Percentiles rank a stretch among this genome's conserved stretches.
These are phyloP conservation scores for Diaporthe australafricana DNA, from an alignment of 2,329 filamentous ascomycete species.

Conservation along the genomic window DNA sequence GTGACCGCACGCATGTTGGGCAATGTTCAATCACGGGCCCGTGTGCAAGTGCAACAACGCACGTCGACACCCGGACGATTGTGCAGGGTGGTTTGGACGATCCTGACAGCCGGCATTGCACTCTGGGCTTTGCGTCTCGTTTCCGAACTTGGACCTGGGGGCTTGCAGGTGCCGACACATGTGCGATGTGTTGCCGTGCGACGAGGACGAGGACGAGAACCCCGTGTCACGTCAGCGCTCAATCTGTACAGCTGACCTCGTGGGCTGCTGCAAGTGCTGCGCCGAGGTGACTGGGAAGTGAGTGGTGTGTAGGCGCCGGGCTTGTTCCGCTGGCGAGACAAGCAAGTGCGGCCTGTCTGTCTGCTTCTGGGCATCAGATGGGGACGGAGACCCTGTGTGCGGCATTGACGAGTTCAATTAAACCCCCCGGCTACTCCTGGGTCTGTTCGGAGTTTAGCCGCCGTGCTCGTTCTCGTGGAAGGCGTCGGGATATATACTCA, in stretches of 20 bases:
- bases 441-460: background rate
- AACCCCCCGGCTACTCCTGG: background rate
- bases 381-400: background rate
- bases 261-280: background rate
- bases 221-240: background rate
- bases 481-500: background rate
- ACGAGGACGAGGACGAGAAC: background rate
- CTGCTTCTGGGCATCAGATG: background rate
- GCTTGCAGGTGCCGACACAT: no score
- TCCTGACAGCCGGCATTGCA: no score
- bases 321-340: background rate
- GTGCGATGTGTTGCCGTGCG: background rate
- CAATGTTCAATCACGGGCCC: background rate
- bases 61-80: background rate
- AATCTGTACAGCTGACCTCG: background rate
- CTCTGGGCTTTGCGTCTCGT: no score
- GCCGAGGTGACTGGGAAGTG: no score
- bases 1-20: background rate
- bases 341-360: background rate
- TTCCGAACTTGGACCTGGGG: no score
- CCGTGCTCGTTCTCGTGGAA: background rate
- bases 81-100: background rate
- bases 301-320: background rate
- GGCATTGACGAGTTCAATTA: conserved; percentile 16
- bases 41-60: background rate